Evolutionary conservation across 73 alveolate genomes (phyloP).

Genomic region (Paramecium sonneborni): DNA sequence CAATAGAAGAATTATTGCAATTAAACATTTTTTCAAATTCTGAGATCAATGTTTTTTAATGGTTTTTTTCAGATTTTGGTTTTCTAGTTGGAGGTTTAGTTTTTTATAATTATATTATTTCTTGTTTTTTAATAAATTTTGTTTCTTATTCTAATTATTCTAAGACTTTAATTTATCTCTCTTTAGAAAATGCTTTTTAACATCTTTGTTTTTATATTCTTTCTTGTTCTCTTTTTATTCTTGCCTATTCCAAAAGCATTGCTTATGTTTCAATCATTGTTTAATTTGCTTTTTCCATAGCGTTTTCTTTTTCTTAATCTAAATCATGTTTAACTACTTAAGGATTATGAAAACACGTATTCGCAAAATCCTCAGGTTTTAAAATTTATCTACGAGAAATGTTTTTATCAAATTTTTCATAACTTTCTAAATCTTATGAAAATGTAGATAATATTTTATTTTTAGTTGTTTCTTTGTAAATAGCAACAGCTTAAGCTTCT

Average conservation of each 20-base stretch:
- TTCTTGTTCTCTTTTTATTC: constrained; percentile 14
- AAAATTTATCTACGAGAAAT: constrained; percentile 5
- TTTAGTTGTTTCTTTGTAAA: constrained; percentile 11
- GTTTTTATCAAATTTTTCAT: constrained; percentile 51
- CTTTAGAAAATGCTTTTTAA: constrained; percentile 27
- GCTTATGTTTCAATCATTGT: constrained; percentile 29
- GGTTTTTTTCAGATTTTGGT: not conserved
- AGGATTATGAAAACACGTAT: constrained; percentile 51
- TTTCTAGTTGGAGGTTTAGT: not conserved
- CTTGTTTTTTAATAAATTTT: constrained; percentile 8
- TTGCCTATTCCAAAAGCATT: not conserved
- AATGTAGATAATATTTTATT: not conserved
- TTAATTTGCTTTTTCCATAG: constrained; percentile 46
- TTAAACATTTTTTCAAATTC: constrained; percentile 16
- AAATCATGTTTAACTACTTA: constrained; percentile 24
- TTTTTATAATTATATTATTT: not conserved
- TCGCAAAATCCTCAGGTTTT: constrained; percentile 53
- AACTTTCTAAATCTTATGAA: constrained; percentile 22
- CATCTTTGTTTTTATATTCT: constrained; percentile 22
- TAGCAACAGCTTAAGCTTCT: not conserved
- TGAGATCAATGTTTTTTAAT: not conserved
- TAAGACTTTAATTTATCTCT: constrained; percentile 7
- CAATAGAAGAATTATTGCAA: not conserved
- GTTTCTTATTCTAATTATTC: constrained; percentile 48
- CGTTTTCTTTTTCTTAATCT: constrained; percentile 21